phyloP scores from a whole-genome alignment of 169 alveolate species.

The Plasmodium cynomolgi region DNA sequence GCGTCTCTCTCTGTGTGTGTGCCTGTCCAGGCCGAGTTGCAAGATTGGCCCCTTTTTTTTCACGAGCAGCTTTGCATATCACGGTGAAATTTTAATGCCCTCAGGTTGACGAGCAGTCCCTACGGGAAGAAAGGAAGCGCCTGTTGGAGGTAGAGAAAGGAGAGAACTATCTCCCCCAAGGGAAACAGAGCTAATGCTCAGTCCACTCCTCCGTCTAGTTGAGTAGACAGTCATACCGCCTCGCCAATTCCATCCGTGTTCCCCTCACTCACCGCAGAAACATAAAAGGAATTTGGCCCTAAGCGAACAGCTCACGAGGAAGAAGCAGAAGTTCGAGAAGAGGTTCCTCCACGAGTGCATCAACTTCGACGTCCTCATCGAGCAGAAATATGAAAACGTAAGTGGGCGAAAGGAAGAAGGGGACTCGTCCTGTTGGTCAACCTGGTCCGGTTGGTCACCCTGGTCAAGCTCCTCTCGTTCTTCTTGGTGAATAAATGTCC shows the following conservation, averaged over 20 bases:
- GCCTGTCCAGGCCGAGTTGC: not conserved
- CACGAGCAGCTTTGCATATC: not conserved
- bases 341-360: constrained; percentile 34
- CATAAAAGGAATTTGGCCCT: constrained; percentile 9
- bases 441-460: no score
- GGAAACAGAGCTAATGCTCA: not conserved
- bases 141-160: constrained; percentile 9
- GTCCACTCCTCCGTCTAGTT: not conserved
- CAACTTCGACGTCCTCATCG: constrained; percentile 50
- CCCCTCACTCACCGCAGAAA: constrained; percentile 4
- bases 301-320: constrained; percentile 4
- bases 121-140: constrained; percentile 2
- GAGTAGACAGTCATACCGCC: not conserved
- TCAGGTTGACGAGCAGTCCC: constrained; percentile 3
- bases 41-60: not conserved
- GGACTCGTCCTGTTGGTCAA: no score
- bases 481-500: not conserved
- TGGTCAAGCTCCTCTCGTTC: not conserved
- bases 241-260: not conserved
- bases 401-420: not conserved
- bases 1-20: no score
- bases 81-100: not conserved
- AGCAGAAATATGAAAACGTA: constrained; percentile 68
- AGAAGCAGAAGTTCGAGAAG: constrained; percentile 45
- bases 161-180: not conserved